Evolutionary conservation across 805 yeast species (phyloP).

Genomic region (Teunomyces stri): DNA sequence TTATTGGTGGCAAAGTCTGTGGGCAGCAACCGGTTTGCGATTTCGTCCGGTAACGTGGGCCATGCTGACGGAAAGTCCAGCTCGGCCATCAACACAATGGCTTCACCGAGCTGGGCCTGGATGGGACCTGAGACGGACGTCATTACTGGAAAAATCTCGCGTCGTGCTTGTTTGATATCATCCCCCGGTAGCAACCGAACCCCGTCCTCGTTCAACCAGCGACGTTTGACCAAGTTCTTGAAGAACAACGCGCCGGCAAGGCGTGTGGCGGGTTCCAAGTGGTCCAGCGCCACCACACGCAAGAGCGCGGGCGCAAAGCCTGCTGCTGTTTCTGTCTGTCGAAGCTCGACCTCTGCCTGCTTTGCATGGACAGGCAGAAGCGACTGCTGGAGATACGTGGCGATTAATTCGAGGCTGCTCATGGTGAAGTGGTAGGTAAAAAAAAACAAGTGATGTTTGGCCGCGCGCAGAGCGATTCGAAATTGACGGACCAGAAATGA

Average conservation of each 20-base stretch:
- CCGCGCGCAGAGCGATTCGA: no score
- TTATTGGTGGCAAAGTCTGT: slow-evolving; percentile 73
- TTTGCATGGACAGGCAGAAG: slow-evolving; percentile 63
- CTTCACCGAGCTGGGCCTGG: slow-evolving; percentile 93
- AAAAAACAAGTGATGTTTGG: no score
- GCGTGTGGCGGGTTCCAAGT: slow-evolving; percentile 55
- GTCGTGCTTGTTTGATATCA: slow-evolving; percentile 69
- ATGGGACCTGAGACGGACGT: slow-evolving; percentile 72
- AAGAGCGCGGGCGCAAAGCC: slow-evolving; percentile 78
- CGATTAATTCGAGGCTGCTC: slow-evolving; percentile 43
- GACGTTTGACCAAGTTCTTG: slow-evolving; percentile 79
- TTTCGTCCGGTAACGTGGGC: slow-evolving; percentile 72
- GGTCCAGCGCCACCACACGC: slow-evolving; percentile 69
- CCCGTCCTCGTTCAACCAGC: slow-evolving; percentile 92
- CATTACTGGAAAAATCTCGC: slow-evolving; percentile 84
- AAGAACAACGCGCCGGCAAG: slow-evolving; percentile 89
- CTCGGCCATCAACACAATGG: slow-evolving; percentile 89
- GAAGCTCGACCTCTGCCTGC: slow-evolving; percentile 63
- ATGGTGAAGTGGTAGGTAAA: no score
- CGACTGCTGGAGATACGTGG: slow-evolving; percentile 59
- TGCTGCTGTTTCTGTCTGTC: slow-evolving; percentile 57
- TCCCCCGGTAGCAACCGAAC: slow-evolving; percentile 55
- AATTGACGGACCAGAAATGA: no score
- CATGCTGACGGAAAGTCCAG: slow-evolving; percentile 92
- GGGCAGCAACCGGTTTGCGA: slow-evolving; percentile 62